These are phyloP conservation scores for Verticillium isaacii DNA, from an alignment of 2,329 filamentous ascomycete species.

Conservation along the genomic window DNA sequence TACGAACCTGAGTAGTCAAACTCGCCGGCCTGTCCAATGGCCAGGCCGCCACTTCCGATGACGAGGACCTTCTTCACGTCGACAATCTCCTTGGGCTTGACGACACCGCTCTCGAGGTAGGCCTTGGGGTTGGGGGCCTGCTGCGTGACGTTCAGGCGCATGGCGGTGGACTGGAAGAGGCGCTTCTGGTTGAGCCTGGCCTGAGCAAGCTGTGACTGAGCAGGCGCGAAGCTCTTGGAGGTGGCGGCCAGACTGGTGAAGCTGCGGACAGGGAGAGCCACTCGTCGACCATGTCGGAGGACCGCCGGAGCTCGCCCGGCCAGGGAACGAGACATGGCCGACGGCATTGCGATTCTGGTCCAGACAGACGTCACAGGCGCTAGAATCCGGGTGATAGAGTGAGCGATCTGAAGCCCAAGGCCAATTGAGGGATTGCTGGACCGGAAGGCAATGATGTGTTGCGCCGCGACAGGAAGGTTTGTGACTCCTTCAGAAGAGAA, in stretches of 20 bases:
- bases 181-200: constrained; percentile 36
- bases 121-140: constrained; percentile 80
- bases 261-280: constrained; percentile 38
- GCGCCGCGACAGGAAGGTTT: constrained; percentile 8
- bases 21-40: constrained; percentile 96
- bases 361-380: constrained; percentile 7
- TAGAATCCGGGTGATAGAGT: constrained; percentile 4
- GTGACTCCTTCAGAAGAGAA: constrained; percentile 8
- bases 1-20: constrained; percentile 94
- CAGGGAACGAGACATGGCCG: constrained; percentile 35
- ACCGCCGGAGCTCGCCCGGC: constrained; percentile 54
- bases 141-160: constrained; percentile 37
- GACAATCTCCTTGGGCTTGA: constrained; percentile 73
- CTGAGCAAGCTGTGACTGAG: constrained; percentile 25
- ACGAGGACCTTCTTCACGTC: constrained; percentile 97
- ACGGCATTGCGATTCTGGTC: constrained; percentile 26
- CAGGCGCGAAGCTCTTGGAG: constrained; percentile 25
- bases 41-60: constrained; percentile 90
- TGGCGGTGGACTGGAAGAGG: constrained; percentile 40
- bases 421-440: constrained; percentile 13
- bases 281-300: constrained; percentile 49
- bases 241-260: constrained; percentile 31
- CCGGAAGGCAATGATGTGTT: constrained; percentile 3
- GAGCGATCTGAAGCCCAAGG: constrained; percentile 9
- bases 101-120: constrained; percentile 82